A percentile compares a stretch with the other conserved stretches of the same genome.
phyloP scores from a whole-genome alignment of 1,139 yeast species.

The Geotrichum fermentans region DNA sequence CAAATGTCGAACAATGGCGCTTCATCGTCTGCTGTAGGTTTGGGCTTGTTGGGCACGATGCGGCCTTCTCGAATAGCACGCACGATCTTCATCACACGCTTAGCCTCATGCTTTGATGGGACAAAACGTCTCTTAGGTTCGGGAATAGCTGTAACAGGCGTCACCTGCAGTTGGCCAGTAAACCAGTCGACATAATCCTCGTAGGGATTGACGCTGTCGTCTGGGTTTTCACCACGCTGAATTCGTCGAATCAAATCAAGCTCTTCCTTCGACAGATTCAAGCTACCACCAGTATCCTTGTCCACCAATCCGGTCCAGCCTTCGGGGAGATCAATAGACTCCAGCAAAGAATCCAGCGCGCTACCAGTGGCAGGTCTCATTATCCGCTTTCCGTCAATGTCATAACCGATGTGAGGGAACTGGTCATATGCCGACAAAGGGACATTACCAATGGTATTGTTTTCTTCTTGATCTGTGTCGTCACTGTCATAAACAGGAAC shows the following conservation, averaged over 20 bases:
- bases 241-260: constrained; percentile 81
- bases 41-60: constrained; percentile 64
- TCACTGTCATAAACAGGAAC: constrained; percentile 90
- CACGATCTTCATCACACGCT: constrained; percentile 92
- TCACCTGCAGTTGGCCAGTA: constrained; percentile 74
- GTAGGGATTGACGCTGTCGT: constrained; percentile 76
- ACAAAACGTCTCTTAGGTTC: constrained; percentile 96
- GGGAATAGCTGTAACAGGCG: constrained; percentile 90
- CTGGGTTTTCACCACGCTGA: constrained; percentile 80
- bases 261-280: constrained; percentile 85
- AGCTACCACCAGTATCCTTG: constrained; percentile 80
- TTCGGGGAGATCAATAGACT: constrained; percentile 86
- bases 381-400: constrained; percentile 92
- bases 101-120: constrained; percentile 95
- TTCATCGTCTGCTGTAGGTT: constrained; percentile 47
- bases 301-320: constrained; percentile 98
- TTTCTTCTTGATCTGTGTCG: constrained; percentile 80
- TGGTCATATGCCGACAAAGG: constrained; percentile 93
- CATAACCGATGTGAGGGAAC: constrained; percentile 96
- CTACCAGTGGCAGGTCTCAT: constrained; percentile 98
- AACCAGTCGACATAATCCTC: constrained; percentile 96
- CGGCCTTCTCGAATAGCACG: constrained; percentile 95
- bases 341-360: constrained; percentile 84
- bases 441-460: constrained; percentile 86
- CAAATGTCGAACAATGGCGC: constrained; percentile 67